Conservation (phyloP, 306 rosid species). For the Sophora flavescens region DNA sequence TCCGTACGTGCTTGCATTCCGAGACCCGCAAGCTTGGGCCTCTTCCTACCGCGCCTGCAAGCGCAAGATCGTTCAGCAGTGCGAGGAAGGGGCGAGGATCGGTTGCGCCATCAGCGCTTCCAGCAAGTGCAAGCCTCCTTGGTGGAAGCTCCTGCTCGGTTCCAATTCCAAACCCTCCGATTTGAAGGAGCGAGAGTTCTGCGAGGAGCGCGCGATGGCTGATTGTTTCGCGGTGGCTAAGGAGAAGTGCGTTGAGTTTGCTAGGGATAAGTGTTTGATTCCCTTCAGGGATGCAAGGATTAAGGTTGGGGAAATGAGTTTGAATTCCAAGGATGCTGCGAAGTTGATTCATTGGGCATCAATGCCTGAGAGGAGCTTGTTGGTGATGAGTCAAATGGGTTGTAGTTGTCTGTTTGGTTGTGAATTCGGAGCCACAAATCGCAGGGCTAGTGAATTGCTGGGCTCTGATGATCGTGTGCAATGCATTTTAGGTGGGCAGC, state of each 20-base stretch:
- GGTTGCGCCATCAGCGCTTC: slow-evolving; percentile 60
- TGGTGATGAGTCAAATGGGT: slow-evolving; percentile 40
- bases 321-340: slow-evolving; percentile 53
- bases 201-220: slow-evolving; percentile 63
- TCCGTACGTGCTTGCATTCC: slow-evolving; percentile 70
- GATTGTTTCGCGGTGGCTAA: slow-evolving; percentile 46
- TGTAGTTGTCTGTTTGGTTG: slow-evolving; percentile 2
- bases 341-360: slow-evolving; percentile 58
- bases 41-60: slow-evolving; percentile 62
- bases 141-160: slow-evolving; percentile 73
- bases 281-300: slow-evolving; percentile 75
- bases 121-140: slow-evolving; percentile 66
- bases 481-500: slow-evolving; percentile 41
- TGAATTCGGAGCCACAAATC: slow-evolving; percentile 49
- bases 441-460: slow-evolving; percentile 62
- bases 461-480: slow-evolving; percentile 49
- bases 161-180: slow-evolving; percentile 51
- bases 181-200: slow-evolving; percentile 65
- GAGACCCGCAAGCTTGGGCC: slow-evolving; percentile 74
- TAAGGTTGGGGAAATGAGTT: slow-evolving; percentile 45
- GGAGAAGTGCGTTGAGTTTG: slow-evolving; percentile 60
- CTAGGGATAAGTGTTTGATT: slow-evolving; percentile 66
- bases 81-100: slow-evolving; percentile 77
- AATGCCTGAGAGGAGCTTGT: slow-evolving; percentile 40
- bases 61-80: slow-evolving; percentile 67